A percentile compares a stretch with the other conserved stretches of the same genome.
Conservation (phyloP, 495 filamentous ascomycete species). For the Penicillium coffeae region DNA sequence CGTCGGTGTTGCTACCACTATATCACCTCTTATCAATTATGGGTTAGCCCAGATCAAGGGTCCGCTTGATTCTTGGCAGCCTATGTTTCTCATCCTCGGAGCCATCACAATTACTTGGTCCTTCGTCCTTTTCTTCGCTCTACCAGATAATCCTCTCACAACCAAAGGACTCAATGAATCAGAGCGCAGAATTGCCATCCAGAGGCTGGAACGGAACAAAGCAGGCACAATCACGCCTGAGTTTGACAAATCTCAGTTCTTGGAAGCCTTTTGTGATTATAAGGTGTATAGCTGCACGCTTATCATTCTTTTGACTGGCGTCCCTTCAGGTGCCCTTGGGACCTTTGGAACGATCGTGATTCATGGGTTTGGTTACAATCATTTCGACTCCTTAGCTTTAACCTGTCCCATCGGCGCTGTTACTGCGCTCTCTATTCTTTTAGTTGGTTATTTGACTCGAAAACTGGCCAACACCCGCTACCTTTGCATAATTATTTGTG, state of each 20-base stretch:
- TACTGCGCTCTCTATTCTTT: conserved; percentile 1
- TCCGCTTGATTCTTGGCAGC: background rate
- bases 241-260: conserved; percentile 1
- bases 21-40: background rate
- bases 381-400: conserved; percentile 3
- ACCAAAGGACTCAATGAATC: conserved; percentile 1
- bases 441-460: conserved; percentile 3
- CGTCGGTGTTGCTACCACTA: conserved; percentile 3
- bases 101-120: background rate
- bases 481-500: conserved; percentile 2
- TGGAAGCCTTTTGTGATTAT: conserved; percentile 2
- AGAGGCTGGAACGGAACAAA: background rate
- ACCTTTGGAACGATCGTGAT: conserved; percentile 5
- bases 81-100: conserved; percentile 3
- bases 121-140: background rate
- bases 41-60: conserved; percentile 1
- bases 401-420: conserved; percentile 2
- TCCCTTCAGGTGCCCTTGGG: conserved; percentile 2
- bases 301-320: conserved; percentile 1
- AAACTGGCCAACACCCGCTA: background rate
- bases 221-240: conserved; percentile 3
- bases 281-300: conserved; percentile 3
- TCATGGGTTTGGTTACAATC: conserved; percentile 1
- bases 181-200: background rate
- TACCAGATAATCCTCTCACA: background rate